Base-by-base conservation (phyloP, 306 rosid genomes). In the Cicer yamashitae region DNA sequence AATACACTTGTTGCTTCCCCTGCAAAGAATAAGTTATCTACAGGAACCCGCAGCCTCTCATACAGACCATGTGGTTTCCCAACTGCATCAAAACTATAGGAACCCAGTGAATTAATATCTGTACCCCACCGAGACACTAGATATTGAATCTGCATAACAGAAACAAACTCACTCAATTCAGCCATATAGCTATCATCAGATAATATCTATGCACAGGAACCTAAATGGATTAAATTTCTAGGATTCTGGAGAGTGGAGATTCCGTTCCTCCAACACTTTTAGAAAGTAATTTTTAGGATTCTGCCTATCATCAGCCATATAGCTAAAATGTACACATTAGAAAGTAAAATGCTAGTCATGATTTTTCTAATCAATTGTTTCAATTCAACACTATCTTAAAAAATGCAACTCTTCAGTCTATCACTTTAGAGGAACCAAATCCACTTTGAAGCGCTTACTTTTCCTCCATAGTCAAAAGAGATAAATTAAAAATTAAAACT, bases 71-170 rank as follows among this genome's bases (percentile, higher is more conserved):
- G 96, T 59, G 99, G 84, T 81, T 89, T 96, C 25, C 97, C 96
- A 59, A 96, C 99, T 70, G 85, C 71, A 66, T 92, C 98, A 61
- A 84, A 96, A 86, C 98, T 96, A 74, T 92, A 96, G 38, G 99
- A 92, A 75, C 99, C 99, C 1, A 96, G 82, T 3, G 99, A 82
- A 75, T 96, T 78, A 12, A 83, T 54, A 53, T 96, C 99, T n/a
- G 89, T 76, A 30, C 99, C 98, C 99, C 99, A 96, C 7, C 74
- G 92, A 71, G 99, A 96, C 82, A 96, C 99, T 15, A 96, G 96
- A 88, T 84, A 87, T 73, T 92, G 91, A 76, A 86, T 82, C 99
- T 96, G 97, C 89, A 82, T 15, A 22, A 59, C 78, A 77, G 12
- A 72, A 82, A 57, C 73, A 57, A 52, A 54, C 20, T 39, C 44